These are phyloP conservation scores for Colletotrichum lindemuthianum DNA, from an alignment of 2,329 filamentous ascomycete genomes.

Conservation along the genomic window DNA sequence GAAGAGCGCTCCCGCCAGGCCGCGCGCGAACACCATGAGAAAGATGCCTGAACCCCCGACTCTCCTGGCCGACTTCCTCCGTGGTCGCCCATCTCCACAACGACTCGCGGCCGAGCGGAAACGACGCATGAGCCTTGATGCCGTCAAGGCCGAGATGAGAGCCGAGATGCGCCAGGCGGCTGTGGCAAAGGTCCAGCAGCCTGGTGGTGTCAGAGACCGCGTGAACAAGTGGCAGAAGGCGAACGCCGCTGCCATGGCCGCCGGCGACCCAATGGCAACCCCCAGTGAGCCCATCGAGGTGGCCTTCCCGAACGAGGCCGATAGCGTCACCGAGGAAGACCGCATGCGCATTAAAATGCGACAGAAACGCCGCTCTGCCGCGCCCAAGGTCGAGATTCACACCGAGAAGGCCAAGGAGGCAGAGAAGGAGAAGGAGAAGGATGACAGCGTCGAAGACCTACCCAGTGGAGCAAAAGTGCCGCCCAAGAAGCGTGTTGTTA, in stretches of 20 bases:
- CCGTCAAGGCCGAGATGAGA: slow-evolving; percentile 63
- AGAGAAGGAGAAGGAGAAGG: slow-evolving; percentile 23
- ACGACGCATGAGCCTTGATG: slow-evolving; percentile 62
- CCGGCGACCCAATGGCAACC: slow-evolving; percentile 60
- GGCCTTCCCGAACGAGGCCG: slow-evolving; percentile 67
- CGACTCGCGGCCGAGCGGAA: slow-evolving; percentile 62
- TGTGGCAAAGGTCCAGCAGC: slow-evolving; percentile 69
- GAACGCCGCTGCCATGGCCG: slow-evolving; percentile 72
- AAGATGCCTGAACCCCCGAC: slow-evolving; percentile 55
- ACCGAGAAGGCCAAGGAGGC: slow-evolving; percentile 42
- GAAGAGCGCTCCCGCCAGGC: slow-evolving; percentile 54
- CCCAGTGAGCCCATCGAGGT: slow-evolving; percentile 71
- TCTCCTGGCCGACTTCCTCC: slow-evolving; percentile 66
- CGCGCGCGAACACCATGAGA: slow-evolving; percentile 52
- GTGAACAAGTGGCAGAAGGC: slow-evolving; percentile 87
- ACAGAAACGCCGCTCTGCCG: slow-evolving; percentile 52
- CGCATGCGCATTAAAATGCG: slow-evolving; percentile 66
- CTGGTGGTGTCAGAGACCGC: slow-evolving; percentile 77
- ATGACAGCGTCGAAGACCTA: slow-evolving; percentile 38
- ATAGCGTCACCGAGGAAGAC: slow-evolving; percentile 70
- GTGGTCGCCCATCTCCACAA: slow-evolving; percentile 66
- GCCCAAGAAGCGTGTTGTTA: slow-evolving; percentile 91
- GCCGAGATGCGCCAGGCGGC: slow-evolving; percentile 67
- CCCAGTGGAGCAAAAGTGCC: slow-evolving; percentile 59
- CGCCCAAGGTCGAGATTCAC: slow-evolving; percentile 44